Evolutionary conservation across 345 rosid genomes (phyloP).

Genomic region (Eucalyptus tenuipes): DNA sequence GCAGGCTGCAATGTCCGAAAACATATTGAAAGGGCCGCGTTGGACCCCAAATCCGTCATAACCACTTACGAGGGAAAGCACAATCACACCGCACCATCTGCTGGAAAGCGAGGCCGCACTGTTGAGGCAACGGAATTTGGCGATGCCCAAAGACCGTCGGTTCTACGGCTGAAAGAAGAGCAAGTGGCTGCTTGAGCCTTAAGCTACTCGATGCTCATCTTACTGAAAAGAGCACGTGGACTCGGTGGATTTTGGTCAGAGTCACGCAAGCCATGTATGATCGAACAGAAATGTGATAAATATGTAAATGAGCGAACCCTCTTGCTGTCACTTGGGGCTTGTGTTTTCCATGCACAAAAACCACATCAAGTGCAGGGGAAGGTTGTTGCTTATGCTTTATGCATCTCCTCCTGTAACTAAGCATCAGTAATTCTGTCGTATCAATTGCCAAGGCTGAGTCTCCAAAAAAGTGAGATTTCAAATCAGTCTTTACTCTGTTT

Average conservation of each 20-base stretch:
- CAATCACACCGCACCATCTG: slow-evolving; percentile 73
- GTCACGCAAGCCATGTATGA: background rate
- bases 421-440: background rate
- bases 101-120: slow-evolving; percentile 46
- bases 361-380: background rate
- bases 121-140: slow-evolving; percentile 29
- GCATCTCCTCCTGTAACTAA: background rate
- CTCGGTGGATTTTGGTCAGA: background rate
- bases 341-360: background rate
- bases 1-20: slow-evolving; percentile 86
- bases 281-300: background rate
- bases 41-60: slow-evolving; percentile 80
- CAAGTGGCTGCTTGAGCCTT: slow-evolving; percentile 28
- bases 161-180: slow-evolving; percentile 66
- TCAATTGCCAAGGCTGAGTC: background rate
- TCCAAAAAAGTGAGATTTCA: background rate
- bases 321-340: background rate
- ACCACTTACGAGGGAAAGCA: slow-evolving; percentile 98
- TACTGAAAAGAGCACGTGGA: background rate
- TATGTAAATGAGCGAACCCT: background rate
- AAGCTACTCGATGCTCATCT: background rate
- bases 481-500: background rate
- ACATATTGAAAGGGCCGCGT: slow-evolving; percentile 90
- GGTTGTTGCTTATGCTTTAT: background rate
- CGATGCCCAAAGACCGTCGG: slow-evolving; percentile 42